Evolutionary conservation across 306 rosid genomes (phyloP), one percentile per base, ranked within the genome.

Genomic region (Trifolium repens): DNA sequence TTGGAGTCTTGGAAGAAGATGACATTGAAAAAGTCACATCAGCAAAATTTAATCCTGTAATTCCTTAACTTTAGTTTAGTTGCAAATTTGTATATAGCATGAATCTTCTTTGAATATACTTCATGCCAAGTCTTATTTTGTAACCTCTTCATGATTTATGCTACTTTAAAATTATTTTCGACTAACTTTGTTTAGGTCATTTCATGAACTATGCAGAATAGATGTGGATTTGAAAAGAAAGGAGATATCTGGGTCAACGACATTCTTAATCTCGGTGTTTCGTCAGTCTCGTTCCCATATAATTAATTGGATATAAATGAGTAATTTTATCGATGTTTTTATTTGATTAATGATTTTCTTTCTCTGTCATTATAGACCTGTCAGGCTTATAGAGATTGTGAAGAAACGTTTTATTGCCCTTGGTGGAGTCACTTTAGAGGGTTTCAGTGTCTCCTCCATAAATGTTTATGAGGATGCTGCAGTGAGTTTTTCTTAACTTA

Each of bases 161-260:
- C 50, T 49, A 34, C 39, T 26, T 65, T 24, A 40, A 39, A 19
- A 49, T 59, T 71, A 24, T 66, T 76, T 64, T 47, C 10, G 11
- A 58, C 72, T 78, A 73, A 67, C 78, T 58, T 50, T 5, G 10
- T 13, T 52, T 52, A 75, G 64, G 57, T 9, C 15, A 37, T 81
- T 78, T 72, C 73, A 57, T 83, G 79, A 58, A 79, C 74, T 53
- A 59, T 71, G 78, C 96, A 90, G 98, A 94, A 91, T 86, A 91
- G 98, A 81, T 94, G 98, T 83, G 98, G 92, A 82, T 94, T 94
- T 81, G 89, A 89, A 74, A 93, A 81, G 72, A 91, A 90, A 84
- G 96, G 98, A 4, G 98, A 94, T 47, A 89, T 94, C 49, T 94
- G 97, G 97, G 96, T 94, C 73, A 86, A 86, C 76, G 83, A 94